Evolutionary conservation across 129 eudicot species (phyloP).

Genomic region (Saussurea involucrata): DNA sequence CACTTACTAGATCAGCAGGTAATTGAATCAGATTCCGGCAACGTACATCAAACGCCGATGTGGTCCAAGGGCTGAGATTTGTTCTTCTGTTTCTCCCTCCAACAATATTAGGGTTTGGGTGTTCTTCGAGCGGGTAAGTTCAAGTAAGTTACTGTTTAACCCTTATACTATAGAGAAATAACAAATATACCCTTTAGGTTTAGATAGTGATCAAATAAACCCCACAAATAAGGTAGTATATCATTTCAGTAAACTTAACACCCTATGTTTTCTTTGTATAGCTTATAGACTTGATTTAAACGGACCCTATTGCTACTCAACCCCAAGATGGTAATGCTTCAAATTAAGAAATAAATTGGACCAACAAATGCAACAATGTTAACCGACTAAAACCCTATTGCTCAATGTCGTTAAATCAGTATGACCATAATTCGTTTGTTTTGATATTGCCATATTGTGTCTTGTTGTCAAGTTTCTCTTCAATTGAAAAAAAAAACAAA

Average conservation of each 20-base stretch:
- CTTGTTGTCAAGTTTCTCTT: too few species aligned
- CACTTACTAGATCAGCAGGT: not conserved
- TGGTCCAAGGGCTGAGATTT: not conserved
- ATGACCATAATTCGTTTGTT: too few species aligned
- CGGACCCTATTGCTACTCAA: too few species aligned
- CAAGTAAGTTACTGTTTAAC: not conserved
- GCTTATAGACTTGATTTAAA: not conserved
- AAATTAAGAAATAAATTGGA: not conserved
- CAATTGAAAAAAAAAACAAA: too few species aligned
- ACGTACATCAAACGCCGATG: conserved; percentile 9
- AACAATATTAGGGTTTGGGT: conserved; percentile 22
- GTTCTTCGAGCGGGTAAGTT: conserved; percentile 2
- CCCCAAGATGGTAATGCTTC: not conserved
- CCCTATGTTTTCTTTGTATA: not conserved
- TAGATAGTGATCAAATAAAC: not conserved
- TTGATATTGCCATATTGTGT: too few species aligned
- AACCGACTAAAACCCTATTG: not conserved
- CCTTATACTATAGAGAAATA: not conserved
- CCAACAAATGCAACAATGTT: too few species aligned
- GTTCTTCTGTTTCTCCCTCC: not conserved
- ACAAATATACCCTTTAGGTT: not conserved
- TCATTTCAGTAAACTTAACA: not conserved
- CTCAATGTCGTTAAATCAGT: too few species aligned
- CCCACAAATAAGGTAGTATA: not conserved
- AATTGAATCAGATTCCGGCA: conserved; percentile 18